Percentiles rank a stretch among this genome's conserved stretches.
Evolutionary conservation across 805 yeast genomes (phyloP).

Genomic region (Starmerella riodocensis): DNA sequence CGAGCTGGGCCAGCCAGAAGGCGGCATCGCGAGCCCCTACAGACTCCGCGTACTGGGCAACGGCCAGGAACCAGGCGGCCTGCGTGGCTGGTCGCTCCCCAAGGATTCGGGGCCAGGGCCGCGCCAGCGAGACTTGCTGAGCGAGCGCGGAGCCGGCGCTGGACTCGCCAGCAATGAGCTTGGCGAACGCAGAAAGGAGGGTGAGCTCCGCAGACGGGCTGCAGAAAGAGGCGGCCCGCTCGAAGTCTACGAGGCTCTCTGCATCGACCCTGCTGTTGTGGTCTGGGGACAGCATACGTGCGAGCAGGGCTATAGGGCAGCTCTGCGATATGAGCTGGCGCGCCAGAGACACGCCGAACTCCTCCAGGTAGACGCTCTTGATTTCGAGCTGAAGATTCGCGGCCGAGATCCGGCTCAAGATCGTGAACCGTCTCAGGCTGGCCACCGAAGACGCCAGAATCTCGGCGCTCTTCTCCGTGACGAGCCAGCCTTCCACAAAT

Average conservation of each 20-base stretch:
- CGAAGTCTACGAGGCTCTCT: not conserved
- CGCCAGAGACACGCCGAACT: constrained; percentile 9
- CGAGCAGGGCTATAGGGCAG: not conserved
- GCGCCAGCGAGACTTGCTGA: constrained; percentile 6
- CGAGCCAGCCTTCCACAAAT: constrained; percentile 19
- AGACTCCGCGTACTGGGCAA: constrained; percentile 9
- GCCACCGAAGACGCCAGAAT: constrained; percentile 5
- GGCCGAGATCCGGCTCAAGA: constrained; percentile 5
- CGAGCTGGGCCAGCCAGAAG: constrained; percentile 3
- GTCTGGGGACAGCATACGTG: constrained; percentile 2
- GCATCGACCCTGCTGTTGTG: no score
- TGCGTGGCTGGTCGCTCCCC: constrained; percentile 7
- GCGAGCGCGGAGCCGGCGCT: constrained; percentile 4
- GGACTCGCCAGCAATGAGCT: constrained; percentile 5
- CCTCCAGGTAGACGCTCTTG: constrained; percentile 1
- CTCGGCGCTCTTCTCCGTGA: constrained; percentile 3
- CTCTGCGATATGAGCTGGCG: not conserved
- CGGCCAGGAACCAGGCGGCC: constrained; percentile 10
- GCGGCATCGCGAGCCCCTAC: constrained; percentile 8
- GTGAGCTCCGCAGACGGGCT: constrained; percentile 1
- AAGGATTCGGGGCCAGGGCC: constrained; percentile 10
- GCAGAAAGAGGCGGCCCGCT: not conserved
- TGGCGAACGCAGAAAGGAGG: constrained; percentile 8
- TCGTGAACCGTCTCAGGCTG: constrained; percentile 6
- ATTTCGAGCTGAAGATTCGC: constrained; percentile 2